phyloP scores from a whole-genome alignment of 2,329 filamentous ascomycete species.

The Ilyonectria destructans region DNA sequence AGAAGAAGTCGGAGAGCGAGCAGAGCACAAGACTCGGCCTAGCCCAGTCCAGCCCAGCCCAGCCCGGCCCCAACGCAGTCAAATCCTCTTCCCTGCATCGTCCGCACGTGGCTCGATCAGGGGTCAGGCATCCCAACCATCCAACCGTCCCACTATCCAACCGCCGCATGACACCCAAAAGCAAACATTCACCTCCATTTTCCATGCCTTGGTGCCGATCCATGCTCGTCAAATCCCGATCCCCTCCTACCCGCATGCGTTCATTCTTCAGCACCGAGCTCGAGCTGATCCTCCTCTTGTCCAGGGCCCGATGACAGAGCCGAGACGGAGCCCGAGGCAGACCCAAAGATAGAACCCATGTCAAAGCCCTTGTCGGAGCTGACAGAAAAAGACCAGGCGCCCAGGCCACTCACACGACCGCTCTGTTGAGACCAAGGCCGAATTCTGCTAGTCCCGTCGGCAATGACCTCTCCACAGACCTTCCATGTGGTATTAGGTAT shows the following conservation, averaged over 20 bases:
- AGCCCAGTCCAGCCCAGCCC: background rate
- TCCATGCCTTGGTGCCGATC: constrained; percentile 4
- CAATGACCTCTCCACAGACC: background rate
- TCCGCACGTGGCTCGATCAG: constrained; percentile 40
- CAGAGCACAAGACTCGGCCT: background rate
- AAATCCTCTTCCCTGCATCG: constrained; percentile 30
- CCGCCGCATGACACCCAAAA: constrained; percentile 10
- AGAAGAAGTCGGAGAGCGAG: background rate
- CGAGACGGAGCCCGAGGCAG: background rate
- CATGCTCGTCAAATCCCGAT: constrained; percentile 8
- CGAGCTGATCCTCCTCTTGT: background rate
- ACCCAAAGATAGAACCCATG: background rate
- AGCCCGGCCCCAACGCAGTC: constrained; percentile 6
- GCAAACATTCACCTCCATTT: constrained; percentile 1
- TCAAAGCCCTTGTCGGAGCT: background rate
- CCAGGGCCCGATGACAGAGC: background rate
- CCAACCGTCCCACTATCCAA: constrained; percentile 1
- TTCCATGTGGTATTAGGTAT: too few species aligned
- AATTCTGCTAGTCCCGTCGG: background rate
- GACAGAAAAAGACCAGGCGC: background rate
- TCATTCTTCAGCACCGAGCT: background rate
- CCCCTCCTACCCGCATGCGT: background rate
- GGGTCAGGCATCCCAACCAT: constrained; percentile 22
- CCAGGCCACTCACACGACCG: background rate
- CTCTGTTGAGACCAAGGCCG: background rate